Evolutionary conservation across 2,329 filamentous ascomycete species (phyloP), one percentile per base, ranked within the genome.

Genomic region (Pseudogymnoascus sp.): DNA sequence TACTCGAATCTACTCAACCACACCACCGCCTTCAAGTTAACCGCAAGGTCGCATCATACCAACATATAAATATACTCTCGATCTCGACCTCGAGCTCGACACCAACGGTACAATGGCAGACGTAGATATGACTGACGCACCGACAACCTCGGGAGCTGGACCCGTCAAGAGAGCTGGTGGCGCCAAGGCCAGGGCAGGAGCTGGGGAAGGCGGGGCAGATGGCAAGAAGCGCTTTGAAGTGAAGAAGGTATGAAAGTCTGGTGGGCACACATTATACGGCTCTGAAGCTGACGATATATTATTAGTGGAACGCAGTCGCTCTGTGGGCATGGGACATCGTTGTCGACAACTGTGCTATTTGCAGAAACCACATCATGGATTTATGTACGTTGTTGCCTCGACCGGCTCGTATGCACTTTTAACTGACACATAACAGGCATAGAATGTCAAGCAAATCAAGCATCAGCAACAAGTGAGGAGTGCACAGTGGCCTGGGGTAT

Each of bases 241-340:
- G 65, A 99, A 99, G 79, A 99, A 99, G 88, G 94, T 95, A 75
- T 64, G 74, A 59, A 25, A 14, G 16, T n/a, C 18, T 41, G 22
- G 14, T 9, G 30, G 2, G 22, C 34, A 18, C 11, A 47, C 50
- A 57, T 16, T 9, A 18, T 43, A 30, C 50, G 30, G 37, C 14
- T 18, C 47, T 16, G n/a, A 54, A 18, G 47, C n/a, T 54, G 47
- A 54, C 9, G 4, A 4, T 12, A 32, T 32, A 54, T 22, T 2
- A 65, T 43, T 70, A 97, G 93, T 99, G 94, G 94, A 97, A 97
- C 70, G 94, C 94, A 0, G 94, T 99, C 59, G 92, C 94, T 39
- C 82, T 99, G 2, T 99, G 94, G 94, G 94, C 94, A 0, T 99
- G 94, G 94, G 94, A 99, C 73, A 99, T 99, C 63, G 92, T 97